A percentile compares a stretch with the other conserved stretches of the same genome.
Evolutionary conservation across 805 yeast species (phyloP).

Genomic region (Candida ulmi): DNA sequence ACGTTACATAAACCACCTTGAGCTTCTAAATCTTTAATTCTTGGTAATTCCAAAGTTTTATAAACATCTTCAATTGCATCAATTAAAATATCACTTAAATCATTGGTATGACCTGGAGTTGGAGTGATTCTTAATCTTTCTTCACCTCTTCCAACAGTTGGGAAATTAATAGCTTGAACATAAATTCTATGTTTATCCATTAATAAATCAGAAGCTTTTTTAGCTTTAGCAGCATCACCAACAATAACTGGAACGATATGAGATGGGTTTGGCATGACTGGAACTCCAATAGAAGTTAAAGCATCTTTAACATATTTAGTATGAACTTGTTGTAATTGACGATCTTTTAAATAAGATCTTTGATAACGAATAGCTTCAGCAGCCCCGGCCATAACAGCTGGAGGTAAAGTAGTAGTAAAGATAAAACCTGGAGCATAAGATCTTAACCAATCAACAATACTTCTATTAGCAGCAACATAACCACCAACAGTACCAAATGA

Average conservation of each 20-base stretch:
- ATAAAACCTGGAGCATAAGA: conserved; percentile 97
- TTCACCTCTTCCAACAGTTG: conserved; percentile 93
- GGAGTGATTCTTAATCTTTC: conserved; percentile 98
- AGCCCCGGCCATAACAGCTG: conserved; percentile 97
- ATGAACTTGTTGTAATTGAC: conserved; percentile 79
- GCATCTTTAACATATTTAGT: conserved; percentile 79
- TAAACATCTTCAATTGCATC: conserved; percentile 79
- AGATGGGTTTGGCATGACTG: conserved; percentile 95
- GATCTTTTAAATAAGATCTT: conserved; percentile 67
- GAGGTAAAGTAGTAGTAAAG: conserved; percentile 95
- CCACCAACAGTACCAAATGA: conserved; percentile 98
- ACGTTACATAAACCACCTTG: conserved; percentile 91
- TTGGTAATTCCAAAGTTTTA: conserved; percentile 64
- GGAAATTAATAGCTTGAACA: conserved; percentile 98
- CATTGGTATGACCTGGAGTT: conserved; percentile 89
- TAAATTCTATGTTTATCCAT: conserved; percentile 81
- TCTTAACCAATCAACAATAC: conserved; percentile 90
- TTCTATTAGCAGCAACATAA: conserved; percentile 83
- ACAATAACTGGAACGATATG: conserved; percentile 94
- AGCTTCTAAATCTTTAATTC: conserved; percentile 70
- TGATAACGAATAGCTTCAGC: conserved; percentile 82
- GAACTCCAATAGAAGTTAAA: conserved; percentile 69
- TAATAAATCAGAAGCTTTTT: conserved; percentile 83
- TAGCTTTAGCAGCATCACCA: conserved; percentile 92
- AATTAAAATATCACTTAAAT: conserved; percentile 69